Conservation (phyloP, 306 rosid genomes). For the Fragaria vesca region DNA sequence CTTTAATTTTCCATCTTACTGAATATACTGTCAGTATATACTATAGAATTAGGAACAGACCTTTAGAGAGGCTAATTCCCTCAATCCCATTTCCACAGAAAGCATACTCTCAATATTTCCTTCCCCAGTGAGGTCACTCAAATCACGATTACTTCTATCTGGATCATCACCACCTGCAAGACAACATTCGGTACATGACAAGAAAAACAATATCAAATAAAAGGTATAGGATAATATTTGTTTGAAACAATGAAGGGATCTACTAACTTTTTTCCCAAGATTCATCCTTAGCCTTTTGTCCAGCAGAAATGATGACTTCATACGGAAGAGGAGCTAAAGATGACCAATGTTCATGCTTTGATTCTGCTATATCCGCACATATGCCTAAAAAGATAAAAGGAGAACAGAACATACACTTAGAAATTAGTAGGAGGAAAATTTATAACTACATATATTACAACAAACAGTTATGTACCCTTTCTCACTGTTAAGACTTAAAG, state of each 20-base stretch:
- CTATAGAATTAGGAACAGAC: slow-evolving; percentile 32
- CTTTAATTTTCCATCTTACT: background rate
- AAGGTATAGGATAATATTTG: background rate
- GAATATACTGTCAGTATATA: background rate
- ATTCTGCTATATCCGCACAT: slow-evolving; percentile 74
- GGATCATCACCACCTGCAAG: slow-evolving; percentile 62
- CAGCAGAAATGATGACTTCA: slow-evolving; percentile 88
- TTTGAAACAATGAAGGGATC: background rate
- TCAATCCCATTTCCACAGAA: slow-evolving; percentile 93
- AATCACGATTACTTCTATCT: slow-evolving; percentile 69
- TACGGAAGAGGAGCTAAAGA: slow-evolving; percentile 94
- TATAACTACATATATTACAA: background rate
- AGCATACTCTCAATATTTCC: slow-evolving; percentile 98
- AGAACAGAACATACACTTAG: slow-evolving; percentile 8
- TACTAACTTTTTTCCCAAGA: slow-evolving; percentile 64
- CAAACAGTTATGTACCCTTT: background rate
- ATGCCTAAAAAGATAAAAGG: slow-evolving; percentile 55
- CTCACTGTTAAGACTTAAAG: background rate
- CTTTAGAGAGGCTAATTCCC: slow-evolving; percentile 82
- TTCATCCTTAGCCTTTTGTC: slow-evolving; percentile 97
- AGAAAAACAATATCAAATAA: background rate
- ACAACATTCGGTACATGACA: slow-evolving; percentile 19
- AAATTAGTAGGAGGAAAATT: slow-evolving; percentile 11
- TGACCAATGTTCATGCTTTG: slow-evolving; percentile 91
- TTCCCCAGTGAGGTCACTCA: slow-evolving; percentile 85